Conservation (phyloP, 306 rosid species). For the Casuarina cunninghamiana region DNA sequence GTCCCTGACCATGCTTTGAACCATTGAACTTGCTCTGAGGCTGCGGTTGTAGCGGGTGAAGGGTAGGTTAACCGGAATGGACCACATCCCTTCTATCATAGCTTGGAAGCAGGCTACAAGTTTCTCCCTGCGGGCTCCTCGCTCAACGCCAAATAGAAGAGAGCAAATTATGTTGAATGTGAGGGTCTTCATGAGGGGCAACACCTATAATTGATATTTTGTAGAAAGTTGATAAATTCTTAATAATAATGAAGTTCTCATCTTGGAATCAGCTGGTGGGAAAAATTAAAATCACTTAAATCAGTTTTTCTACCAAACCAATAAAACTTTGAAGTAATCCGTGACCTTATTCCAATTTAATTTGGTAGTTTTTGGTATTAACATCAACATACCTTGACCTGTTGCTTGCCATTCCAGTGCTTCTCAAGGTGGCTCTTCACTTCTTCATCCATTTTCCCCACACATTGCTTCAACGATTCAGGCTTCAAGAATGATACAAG, state of each 20-base stretch:
- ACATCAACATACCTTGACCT: conserved; percentile 43
- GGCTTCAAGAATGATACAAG: conserved; percentile 70
- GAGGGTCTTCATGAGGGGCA: conserved; percentile 45
- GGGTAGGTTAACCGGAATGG: conserved; percentile 43
- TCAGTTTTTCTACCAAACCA: background rate
- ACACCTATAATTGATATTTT: conserved; percentile 23
- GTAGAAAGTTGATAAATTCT: too few species aligned
- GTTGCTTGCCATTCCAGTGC: conserved; percentile 67
- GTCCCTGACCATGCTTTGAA: conserved; percentile 34
- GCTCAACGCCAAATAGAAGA: conserved; percentile 43
- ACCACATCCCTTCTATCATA: conserved; percentile 46
- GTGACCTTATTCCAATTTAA: background rate
- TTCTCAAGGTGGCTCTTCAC: conserved; percentile 53
- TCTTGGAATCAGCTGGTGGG: background rate
- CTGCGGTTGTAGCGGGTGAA: conserved; percentile 43
- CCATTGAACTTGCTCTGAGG: conserved; percentile 37
- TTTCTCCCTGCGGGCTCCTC: conserved; percentile 31
- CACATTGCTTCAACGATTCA: conserved; percentile 63
- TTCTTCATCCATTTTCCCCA: conserved; percentile 64
- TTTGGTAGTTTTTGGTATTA: background rate
- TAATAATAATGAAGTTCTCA: too few species aligned
- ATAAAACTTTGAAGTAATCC: background rate
- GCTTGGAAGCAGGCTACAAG: conserved; percentile 25
- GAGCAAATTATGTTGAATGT: conserved; percentile 47
- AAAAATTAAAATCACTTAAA: background rate